Conservation (phyloP, 2,329 filamentous ascomycete genomes). For the Parastagonospora avenae region DNA sequence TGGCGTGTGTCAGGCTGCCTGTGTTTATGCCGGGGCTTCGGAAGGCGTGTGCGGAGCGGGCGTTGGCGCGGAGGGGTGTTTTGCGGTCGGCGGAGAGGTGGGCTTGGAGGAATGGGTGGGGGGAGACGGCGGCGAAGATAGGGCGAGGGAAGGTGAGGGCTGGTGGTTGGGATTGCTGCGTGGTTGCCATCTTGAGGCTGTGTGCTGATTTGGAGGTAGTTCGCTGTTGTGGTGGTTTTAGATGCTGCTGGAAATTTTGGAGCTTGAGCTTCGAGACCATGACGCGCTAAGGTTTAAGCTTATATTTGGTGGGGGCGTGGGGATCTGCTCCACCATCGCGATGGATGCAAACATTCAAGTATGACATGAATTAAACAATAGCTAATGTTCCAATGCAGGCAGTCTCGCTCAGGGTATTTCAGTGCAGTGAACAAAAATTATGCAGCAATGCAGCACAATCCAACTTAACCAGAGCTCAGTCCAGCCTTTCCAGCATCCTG, state of each 20-base stretch:
- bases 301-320: slow-evolving; percentile 17
- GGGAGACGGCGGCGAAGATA: slow-evolving; percentile 87
- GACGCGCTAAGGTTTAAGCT: slow-evolving; percentile 24
- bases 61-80: slow-evolving; percentile 76
- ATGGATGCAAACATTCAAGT: too few species aligned
- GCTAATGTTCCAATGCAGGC: too few species aligned
- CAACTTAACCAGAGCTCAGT: slow-evolving; percentile 20
- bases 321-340: background rate
- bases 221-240: slow-evolving; percentile 1
- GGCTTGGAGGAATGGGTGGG: slow-evolving; percentile 85
- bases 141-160: slow-evolving; percentile 63
- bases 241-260: slow-evolving; percentile 27
- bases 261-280: slow-evolving; percentile 26
- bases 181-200: slow-evolving; percentile 27
- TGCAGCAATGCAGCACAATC: background rate
- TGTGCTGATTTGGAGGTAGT: background rate
- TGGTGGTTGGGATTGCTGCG: slow-evolving; percentile 20
- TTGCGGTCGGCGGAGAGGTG: slow-evolving; percentile 71
- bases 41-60: slow-evolving; percentile 71
- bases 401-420: background rate
- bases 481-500: slow-evolving; percentile 28
- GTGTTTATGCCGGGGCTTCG: slow-evolving; percentile 78
- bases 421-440: background rate
- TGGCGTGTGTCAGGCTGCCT: slow-evolving; percentile 83
- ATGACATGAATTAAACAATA: too few species aligned